Conservation (phyloP, 2,329 filamentous ascomycete species). For the Gyromitra esculenta region DNA sequence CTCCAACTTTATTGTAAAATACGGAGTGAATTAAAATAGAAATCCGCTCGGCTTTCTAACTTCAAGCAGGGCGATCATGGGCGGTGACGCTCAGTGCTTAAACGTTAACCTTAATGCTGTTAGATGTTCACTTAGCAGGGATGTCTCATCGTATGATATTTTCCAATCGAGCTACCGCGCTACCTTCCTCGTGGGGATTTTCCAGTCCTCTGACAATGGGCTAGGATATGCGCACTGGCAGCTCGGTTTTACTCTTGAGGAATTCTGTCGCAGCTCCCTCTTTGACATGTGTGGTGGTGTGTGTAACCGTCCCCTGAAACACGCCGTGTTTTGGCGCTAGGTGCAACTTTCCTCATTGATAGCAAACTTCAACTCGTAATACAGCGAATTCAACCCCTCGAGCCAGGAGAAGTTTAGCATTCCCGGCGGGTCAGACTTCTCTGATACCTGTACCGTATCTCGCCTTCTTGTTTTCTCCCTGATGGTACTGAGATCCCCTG, state of each 20-base stretch:
- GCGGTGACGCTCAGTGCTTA: conserved; percentile 20
- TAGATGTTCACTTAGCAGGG: background rate
- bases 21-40: conserved; percentile 13
- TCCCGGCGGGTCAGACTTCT: conserved; percentile 29
- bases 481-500: conserved; percentile 20
- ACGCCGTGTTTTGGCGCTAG: conserved; percentile 28
- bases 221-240: conserved; percentile 7
- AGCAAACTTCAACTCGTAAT: conserved; percentile 17
- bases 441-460: conserved; percentile 37
- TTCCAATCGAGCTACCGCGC: background rate
- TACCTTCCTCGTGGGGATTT: conserved; percentile 36
- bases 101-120: conserved; percentile 30
- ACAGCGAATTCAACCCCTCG: conserved; percentile 25
- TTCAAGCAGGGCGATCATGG: conserved; percentile 22
- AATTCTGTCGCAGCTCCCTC: background rate
- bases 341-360: conserved; percentile 39
- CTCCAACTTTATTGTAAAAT: conserved; percentile 1
- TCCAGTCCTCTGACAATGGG: conserved; percentile 8
- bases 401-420: conserved; percentile 37
- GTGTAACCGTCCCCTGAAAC: conserved; percentile 38
- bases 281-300: conserved; percentile 13
- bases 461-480: conserved; percentile 27
- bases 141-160: conserved; percentile 21
- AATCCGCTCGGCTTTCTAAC: background rate
- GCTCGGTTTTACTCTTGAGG: conserved; percentile 10